Evolutionary conservation across 176 grass and related monocot genomes (phyloP).

Genomic region (Guadua angustifolia): DNA sequence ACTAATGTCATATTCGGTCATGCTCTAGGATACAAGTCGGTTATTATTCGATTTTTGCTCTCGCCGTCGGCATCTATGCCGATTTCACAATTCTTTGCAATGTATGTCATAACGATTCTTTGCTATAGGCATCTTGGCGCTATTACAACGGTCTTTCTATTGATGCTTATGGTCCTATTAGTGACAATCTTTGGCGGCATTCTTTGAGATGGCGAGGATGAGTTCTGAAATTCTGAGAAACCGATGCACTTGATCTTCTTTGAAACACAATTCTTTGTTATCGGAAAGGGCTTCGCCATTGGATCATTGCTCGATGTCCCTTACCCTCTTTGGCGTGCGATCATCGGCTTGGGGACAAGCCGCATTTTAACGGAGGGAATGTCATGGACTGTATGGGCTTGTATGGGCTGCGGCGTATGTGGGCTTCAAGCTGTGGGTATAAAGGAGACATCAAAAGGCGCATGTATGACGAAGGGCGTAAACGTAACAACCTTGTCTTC

Average conservation of each 20-base stretch:
- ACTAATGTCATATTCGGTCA: constrained; percentile 64
- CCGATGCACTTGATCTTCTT: constrained; percentile 58
- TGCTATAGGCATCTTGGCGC: constrained; percentile 58
- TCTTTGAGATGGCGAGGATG: constrained; percentile 65
- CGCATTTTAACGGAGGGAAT: no score
- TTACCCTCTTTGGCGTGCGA: no score
- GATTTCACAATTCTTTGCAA: constrained; percentile 55
- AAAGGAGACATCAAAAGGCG: no score
- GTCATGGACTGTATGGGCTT: no score
- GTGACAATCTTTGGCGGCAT: constrained; percentile 63
- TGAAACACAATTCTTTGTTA: constrained; percentile 54
- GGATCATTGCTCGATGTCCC: no score
- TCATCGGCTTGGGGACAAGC: no score
- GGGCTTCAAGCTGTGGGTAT: no score
- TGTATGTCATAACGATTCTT: constrained; percentile 62
- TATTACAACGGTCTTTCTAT: constrained; percentile 53
- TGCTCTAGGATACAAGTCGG: constrained; percentile 67
- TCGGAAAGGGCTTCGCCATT: no score
- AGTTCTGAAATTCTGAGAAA: constrained; percentile 57
- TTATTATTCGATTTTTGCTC: constrained; percentile 57
- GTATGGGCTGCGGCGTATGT: no score
- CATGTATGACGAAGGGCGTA: no score
- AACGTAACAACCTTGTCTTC: no score
- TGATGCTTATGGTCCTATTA: constrained; percentile 59
- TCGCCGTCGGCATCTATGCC: constrained; percentile 52